Percentiles rank a stretch among this genome's conserved stretches.
Evolutionary conservation across 2,329 filamentous ascomycete species (phyloP).

Genomic region (Penicillium sp.): DNA sequence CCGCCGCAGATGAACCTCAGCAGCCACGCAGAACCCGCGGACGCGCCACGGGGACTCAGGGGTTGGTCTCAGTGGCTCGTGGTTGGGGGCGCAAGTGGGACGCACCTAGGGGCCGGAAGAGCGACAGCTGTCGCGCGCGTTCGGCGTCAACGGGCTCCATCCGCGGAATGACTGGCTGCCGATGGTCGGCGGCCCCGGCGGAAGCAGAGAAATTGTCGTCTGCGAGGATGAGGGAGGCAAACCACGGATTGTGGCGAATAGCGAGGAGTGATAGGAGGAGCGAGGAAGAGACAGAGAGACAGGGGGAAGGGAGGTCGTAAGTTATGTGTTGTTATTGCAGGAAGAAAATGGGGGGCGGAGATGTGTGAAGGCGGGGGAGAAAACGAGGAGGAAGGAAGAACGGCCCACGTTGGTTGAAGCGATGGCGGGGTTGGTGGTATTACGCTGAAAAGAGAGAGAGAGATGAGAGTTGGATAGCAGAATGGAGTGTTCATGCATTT

Average conservation of each 20-base stretch:
- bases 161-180: slow-evolving; percentile 4
- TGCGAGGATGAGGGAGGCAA: slow-evolving; percentile 8
- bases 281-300: background rate
- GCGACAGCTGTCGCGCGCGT: slow-evolving; percentile 45
- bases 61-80: slow-evolving; percentile 35
- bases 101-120: slow-evolving; percentile 49
- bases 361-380: background rate
- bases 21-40: slow-evolving; percentile 30
- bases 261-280: background rate
- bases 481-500: background rate
- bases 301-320: background rate
- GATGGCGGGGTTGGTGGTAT: slow-evolving; percentile 1
- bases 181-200: slow-evolving; percentile 19
- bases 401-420: background rate
- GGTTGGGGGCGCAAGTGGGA: slow-evolving; percentile 20
- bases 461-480: background rate
- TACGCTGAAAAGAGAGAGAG: background rate
- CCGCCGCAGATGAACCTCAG: background rate
- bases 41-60: slow-evolving; percentile 35
- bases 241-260: slow-evolving; percentile 5
- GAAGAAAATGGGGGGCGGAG: background rate
- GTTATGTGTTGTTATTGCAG: slow-evolving; percentile 2
- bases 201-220: slow-evolving; percentile 12
- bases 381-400: background rate
- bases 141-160: slow-evolving; percentile 40